Evolutionary conservation across 1,284 basidiomycete species (phyloP).

Genomic region (Caloboletus firmus): DNA sequence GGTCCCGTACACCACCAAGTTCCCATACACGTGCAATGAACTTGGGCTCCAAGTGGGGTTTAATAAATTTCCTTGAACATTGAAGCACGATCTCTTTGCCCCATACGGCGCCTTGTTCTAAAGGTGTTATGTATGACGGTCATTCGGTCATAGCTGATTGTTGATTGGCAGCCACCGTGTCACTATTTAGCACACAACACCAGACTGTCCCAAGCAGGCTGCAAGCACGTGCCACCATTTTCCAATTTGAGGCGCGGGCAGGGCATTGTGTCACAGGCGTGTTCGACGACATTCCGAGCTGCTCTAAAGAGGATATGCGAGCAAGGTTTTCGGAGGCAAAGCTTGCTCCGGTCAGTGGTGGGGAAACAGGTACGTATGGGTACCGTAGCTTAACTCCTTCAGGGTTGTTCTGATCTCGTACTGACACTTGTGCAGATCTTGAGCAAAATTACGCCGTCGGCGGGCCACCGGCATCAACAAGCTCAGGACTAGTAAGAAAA

Average conservation of each 20-base stretch:
- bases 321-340: not conserved
- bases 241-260: not conserved
- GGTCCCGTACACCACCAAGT: slow-evolving; percentile 16
- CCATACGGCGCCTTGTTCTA: not conserved
- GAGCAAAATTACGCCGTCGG: not conserved
- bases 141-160: not conserved
- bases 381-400: slow-evolving; percentile 34
- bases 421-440: slow-evolving; percentile 23
- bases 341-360: not conserved
- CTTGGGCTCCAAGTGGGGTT: not conserved
- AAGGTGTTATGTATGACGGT: not conserved
- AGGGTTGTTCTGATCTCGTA: slow-evolving; percentile 30
- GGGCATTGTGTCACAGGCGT: not conserved
- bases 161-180: not conserved
- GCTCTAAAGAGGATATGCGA: slow-evolving; percentile 1
- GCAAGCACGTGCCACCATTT: not conserved
- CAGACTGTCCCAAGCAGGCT: not conserved
- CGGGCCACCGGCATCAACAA: not conserved
- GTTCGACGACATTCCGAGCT: not conserved
- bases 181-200: not conserved
- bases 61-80: not conserved
- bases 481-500: not conserved
- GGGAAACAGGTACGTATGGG: slow-evolving; percentile 9
- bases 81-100: not conserved
- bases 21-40: not conserved